Percentiles rank a stretch among this genome's conserved stretches.
Evolutionary conservation across 2,329 filamentous ascomycete genomes (phyloP).

Genomic region (Diplodia corticola): DNA sequence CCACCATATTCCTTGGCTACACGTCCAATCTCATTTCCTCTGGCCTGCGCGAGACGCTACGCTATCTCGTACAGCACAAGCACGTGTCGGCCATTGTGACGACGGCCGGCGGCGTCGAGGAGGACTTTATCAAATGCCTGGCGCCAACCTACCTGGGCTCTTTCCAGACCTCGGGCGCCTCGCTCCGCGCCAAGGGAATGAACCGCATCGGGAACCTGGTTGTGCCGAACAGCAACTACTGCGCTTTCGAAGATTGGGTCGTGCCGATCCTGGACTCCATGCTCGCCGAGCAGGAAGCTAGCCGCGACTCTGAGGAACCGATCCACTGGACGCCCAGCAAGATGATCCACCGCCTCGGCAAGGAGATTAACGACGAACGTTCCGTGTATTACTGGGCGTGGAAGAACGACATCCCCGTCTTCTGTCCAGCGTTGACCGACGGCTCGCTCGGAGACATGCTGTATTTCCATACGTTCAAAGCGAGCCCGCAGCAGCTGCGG

Average conservation of each 20-base stretch:
- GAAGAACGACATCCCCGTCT: constrained; percentile 95
- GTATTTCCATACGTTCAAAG: constrained; percentile 95
- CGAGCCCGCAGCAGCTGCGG: constrained; percentile 75
- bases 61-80: constrained; percentile 88
- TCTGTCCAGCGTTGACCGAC: constrained; percentile 94
- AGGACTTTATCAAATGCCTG: constrained; percentile 98
- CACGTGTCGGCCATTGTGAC: constrained; percentile 94
- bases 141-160: constrained; percentile 90
- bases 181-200: constrained; percentile 78
- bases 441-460: constrained; percentile 97
- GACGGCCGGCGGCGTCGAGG: constrained; percentile 91
- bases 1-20: constrained; percentile 96
- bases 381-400: constrained; percentile 98
- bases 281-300: constrained; percentile 88
- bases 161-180: constrained; percentile 75
- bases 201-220: constrained; percentile 96
- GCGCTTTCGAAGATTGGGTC: constrained; percentile 96
- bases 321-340: constrained; percentile 93
- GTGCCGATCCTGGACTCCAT: constrained; percentile 92
- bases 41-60: constrained; percentile 84
- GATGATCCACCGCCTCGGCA: constrained; percentile 83
- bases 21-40: constrained; percentile 98
- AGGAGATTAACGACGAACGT: constrained; percentile 88
- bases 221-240: constrained; percentile 97
- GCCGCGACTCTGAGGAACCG: constrained; percentile 64